Evolutionary conservation across 2,329 filamentous ascomycete genomes (phyloP).

Genomic region (Cladophialophora yegresii): DNA sequence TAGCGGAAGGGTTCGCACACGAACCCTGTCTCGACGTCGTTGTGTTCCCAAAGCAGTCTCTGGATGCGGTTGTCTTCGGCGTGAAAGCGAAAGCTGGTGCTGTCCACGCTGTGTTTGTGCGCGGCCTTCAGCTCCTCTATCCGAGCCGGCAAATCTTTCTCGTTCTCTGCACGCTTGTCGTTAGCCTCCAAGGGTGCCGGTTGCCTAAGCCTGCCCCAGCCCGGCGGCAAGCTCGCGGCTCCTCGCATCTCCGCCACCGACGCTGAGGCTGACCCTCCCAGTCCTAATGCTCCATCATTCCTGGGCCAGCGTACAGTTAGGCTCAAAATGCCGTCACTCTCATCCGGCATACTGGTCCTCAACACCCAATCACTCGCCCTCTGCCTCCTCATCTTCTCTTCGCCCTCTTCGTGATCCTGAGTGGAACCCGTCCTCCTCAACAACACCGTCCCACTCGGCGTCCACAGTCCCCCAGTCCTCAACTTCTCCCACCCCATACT

Average conservation of each 20-base stretch:
- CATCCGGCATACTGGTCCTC: slow-evolving; percentile 58
- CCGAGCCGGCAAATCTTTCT: slow-evolving; percentile 29
- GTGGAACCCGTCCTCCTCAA: slow-evolving; percentile 52
- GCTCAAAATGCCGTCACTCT: slow-evolving; percentile 63
- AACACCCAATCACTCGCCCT: slow-evolving; percentile 52
- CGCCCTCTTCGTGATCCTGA: slow-evolving; percentile 4
- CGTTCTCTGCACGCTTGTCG: slow-evolving; percentile 27
- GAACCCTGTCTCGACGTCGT: slow-evolving; percentile 35
- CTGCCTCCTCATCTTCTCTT: slow-evolving; percentile 38
- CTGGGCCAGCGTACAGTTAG: slow-evolving; percentile 60
- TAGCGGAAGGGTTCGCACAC: slow-evolving; percentile 24
- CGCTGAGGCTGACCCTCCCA: background rate
- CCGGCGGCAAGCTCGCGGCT: slow-evolving; percentile 58
- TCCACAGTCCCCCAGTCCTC: slow-evolving; percentile 61
- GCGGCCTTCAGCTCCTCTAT: slow-evolving; percentile 35
- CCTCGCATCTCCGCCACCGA: slow-evolving; percentile 56
- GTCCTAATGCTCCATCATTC: slow-evolving; percentile 5
- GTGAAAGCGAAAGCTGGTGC: slow-evolving; percentile 38
- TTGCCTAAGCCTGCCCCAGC: slow-evolving; percentile 51
- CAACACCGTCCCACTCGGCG: slow-evolving; percentile 60
- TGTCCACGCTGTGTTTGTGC: slow-evolving; percentile 33
- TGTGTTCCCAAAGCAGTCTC: slow-evolving; percentile 37
- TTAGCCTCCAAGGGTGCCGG: slow-evolving; percentile 29
- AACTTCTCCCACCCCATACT: slow-evolving; percentile 61
- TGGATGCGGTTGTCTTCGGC: slow-evolving; percentile 36